phyloP scores from a whole-genome alignment of 75 land plant genomes.

The Selaginella tamariscina region DNA sequence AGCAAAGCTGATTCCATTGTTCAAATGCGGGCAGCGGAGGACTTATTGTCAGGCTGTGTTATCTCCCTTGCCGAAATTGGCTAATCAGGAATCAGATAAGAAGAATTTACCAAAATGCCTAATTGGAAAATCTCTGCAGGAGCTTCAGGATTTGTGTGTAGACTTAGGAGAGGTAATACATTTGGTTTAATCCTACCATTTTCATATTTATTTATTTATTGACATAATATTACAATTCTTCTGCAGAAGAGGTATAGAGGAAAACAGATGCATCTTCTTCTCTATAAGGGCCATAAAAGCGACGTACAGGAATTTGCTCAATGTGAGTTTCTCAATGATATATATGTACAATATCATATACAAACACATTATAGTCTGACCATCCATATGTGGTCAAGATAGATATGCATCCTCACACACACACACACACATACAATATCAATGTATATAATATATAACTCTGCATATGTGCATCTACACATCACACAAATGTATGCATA shows the following conservation, averaged over 20 bases:
- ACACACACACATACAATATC: no score
- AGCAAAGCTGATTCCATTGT: no score
- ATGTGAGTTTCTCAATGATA: conserved; percentile 25
- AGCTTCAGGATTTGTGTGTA: background rate
- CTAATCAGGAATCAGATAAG: no score
- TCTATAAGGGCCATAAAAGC: conserved; percentile 65
- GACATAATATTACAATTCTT: background rate
- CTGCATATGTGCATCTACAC: background rate
- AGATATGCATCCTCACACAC: conserved; percentile 1
- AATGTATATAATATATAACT: background rate
- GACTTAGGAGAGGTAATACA: background rate
- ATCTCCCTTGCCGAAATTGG: no score
- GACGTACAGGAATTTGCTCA: conserved; percentile 52
- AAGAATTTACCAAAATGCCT: background rate
- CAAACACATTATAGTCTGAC: conserved; percentile 5
- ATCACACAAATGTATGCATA: background rate
- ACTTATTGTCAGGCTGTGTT: no score
- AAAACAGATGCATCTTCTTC: conserved; percentile 71
- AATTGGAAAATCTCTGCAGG: background rate
- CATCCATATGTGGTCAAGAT: background rate
- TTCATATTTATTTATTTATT: background rate
- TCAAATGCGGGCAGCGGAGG: no score
- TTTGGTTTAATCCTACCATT: no score
- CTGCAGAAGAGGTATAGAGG: conserved; percentile 79
- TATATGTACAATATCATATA: no score